phyloP scores from a whole-genome alignment of 75 land plant species.

The Ceratopteris richardii region DNA sequence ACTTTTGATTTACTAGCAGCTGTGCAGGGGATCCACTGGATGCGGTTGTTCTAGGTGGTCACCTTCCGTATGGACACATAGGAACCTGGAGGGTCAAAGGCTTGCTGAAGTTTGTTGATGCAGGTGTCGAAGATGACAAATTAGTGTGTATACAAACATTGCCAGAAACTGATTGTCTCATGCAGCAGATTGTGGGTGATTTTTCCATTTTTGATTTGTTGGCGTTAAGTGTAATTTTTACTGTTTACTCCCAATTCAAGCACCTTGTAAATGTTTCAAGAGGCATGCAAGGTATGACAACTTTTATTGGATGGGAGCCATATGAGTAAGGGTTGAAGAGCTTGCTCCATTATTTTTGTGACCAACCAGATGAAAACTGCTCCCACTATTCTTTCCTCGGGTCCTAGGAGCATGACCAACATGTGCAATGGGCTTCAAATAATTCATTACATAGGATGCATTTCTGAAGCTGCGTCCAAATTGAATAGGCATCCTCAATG shows the following conservation, averaged over 20 bases:
- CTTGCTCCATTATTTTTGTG: too few relatives aligned
- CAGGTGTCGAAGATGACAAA: conserved; percentile 29
- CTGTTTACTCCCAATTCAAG: conserved; percentile 20
- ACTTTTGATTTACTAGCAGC: neutral
- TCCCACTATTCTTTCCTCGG: too few relatives aligned
- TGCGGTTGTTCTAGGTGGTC: conserved; percentile 24
- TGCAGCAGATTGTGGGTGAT: conserved; percentile 5
- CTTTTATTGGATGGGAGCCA: conserved; percentile 20
- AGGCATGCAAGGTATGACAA: conserved; percentile 18
- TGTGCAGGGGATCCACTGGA: conserved; percentile 29
- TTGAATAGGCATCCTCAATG: too few relatives aligned
- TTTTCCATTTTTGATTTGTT: conserved; percentile 11
- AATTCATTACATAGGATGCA: too few relatives aligned
- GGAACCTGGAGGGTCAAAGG: conserved; percentile 19
- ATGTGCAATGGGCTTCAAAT: too few relatives aligned
- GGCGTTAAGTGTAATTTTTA: conserved; percentile 14
- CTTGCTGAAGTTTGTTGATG: conserved; percentile 24
- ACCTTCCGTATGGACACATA: conserved; percentile 18
- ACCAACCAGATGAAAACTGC: too few relatives aligned
- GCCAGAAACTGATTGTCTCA: conserved; percentile 1
- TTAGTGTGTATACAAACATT: conserved; percentile 21
- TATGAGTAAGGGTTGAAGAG: conserved; percentile 10
- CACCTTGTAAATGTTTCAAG: conserved; percentile 12
- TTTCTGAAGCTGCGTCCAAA: too few relatives aligned
- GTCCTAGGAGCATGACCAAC: too few relatives aligned